Evolutionary conservation across 495 filamentous ascomycete genomes (phyloP), one percentile per base, ranked within the genome.

Genomic region (Podospora anserina): DNA sequence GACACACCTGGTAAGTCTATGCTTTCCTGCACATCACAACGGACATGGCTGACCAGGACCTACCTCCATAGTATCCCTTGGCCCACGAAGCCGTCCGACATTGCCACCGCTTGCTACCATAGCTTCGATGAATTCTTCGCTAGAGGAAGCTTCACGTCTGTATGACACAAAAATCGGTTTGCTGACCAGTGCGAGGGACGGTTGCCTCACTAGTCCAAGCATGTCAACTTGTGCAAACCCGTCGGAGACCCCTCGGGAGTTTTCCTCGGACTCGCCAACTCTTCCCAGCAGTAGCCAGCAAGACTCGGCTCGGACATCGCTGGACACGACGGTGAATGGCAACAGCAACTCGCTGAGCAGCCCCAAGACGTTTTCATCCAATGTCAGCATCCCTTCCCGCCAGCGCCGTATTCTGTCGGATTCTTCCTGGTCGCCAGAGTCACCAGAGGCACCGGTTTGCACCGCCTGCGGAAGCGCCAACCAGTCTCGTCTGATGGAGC

Each of bases 401-500:
- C 39, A 49, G 39, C 39, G 39, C 39, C 6, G 6, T 49, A 16
- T 49, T 49, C 15, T 49, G 39, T 49, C 39, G 39, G 15, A 49
- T 49, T 49, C 39, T 49, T 49, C 5, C 13, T 49, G 39, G 39
- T 49, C 39, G 39, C 39, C 13, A 49, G 39, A 49, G 39, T 49
- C 39, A 11, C 39, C 13, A 49, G 39, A 49, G 15, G n/a, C 55
- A 19, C 55, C 55, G 18, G 55, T 58, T 19, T 58, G 55, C 55
- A 19, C 18, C 6, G 23, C 55, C 23, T 58, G 55, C 55, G 55
- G 55, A 5, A 58, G 23, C 18, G 23, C n/a, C 55, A 58, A 18
- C 55, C 55, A 58, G 55, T 58, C 55, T 58, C 23, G n/a, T 26
- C 55, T 20, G 23, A 58, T 58, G 23, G 55, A 58, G n/a, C n/a